Conservation (phyloP, 179 eudicot species). For the Silene vulgaris region DNA sequence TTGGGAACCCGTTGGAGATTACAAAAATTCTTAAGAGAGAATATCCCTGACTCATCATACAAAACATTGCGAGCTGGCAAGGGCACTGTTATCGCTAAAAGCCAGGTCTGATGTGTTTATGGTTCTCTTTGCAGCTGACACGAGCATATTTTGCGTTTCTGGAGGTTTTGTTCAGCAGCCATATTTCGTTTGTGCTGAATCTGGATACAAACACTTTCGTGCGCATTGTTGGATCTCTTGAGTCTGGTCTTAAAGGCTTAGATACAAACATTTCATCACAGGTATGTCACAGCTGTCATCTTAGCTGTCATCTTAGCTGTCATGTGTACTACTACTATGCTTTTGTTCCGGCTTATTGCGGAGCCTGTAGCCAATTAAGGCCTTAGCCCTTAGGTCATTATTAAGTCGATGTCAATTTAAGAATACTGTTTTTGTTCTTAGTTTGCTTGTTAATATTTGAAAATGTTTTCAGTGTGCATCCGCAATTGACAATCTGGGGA, state of each 20-base stretch:
- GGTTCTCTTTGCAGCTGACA: constrained; percentile 54
- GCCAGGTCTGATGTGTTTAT: constrained; percentile 9
- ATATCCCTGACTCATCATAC: not conserved
- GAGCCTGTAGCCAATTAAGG: not conserved
- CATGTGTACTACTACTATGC: not conserved
- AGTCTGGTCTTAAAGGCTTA: constrained; percentile 87
- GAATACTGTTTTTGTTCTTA: constrained; percentile 7
- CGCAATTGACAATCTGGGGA: constrained; percentile 82
- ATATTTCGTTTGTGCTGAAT: constrained; percentile 60
- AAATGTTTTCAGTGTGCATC: constrained; percentile 71
- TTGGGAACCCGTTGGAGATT: not conserved
- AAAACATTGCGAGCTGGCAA: not conserved
- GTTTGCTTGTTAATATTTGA: constrained; percentile 15
- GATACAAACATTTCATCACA: constrained; percentile 77
- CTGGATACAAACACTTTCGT: constrained; percentile 75
- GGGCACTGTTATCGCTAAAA: not conserved
- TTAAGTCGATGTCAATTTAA: not conserved
- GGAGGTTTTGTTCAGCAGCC: constrained; percentile 84
- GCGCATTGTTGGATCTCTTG: constrained; percentile 85
- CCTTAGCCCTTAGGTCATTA: not conserved
- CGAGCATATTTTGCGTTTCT: constrained; percentile 82
- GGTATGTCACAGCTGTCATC: constrained; percentile 37
- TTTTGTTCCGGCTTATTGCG: not conserved
- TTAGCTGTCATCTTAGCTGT: not conserved
- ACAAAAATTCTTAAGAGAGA: not conserved